A percentile compares a stretch with the other conserved stretches of the same genome.
phyloP scores from a whole-genome alignment of 139 green algal species.

The Nannochloris sp. region DNA sequence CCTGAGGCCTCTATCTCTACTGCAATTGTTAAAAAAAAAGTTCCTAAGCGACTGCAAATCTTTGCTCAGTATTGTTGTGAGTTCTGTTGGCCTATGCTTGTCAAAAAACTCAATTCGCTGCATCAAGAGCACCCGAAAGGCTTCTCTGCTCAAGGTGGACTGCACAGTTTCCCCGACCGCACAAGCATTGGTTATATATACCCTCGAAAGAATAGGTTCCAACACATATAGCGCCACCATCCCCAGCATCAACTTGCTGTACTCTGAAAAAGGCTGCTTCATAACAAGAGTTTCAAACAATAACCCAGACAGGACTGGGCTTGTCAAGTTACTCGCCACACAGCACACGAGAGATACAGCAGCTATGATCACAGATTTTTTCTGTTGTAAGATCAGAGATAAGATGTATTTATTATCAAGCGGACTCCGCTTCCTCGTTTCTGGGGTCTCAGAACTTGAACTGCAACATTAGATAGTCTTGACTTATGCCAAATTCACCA shows the following conservation, averaged over 20 bases:
- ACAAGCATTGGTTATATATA: slow-evolving; percentile 75
- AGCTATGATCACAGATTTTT: slow-evolving; percentile 38
- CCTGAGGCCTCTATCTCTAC: slow-evolving; percentile 61
- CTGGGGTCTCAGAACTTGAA: neutral
- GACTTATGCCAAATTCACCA: too few relatives aligned
- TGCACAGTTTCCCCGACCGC: slow-evolving; percentile 58
- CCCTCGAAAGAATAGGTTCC: slow-evolving; percentile 68
- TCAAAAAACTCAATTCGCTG: slow-evolving; percentile 63
- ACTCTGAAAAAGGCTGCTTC: slow-evolving; percentile 37
- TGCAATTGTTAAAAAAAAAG: slow-evolving; percentile 74
- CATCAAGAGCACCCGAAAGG: slow-evolving; percentile 74
- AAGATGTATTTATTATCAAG: slow-evolving; percentile 14
- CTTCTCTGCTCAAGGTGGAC: slow-evolving; percentile 48
- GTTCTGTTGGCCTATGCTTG: slow-evolving; percentile 39
- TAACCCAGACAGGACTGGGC: slow-evolving; percentile 67
- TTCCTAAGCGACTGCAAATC: slow-evolving; percentile 73
- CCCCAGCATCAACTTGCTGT: slow-evolving; percentile 43
- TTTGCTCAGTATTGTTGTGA: slow-evolving; percentile 61
- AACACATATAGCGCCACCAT: slow-evolving; percentile 62
- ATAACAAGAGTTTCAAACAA: slow-evolving; percentile 73
- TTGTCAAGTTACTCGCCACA: slow-evolving; percentile 68
- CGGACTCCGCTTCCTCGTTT: slow-evolving; percentile 5
- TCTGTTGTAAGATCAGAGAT: slow-evolving; percentile 45
- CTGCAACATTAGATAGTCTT: neutral
- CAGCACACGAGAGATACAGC: slow-evolving; percentile 47